These are phyloP conservation scores for Saitozyma sp. DNA, from an alignment of 768 basidiomycete genomes.

Conservation along the genomic window DNA sequence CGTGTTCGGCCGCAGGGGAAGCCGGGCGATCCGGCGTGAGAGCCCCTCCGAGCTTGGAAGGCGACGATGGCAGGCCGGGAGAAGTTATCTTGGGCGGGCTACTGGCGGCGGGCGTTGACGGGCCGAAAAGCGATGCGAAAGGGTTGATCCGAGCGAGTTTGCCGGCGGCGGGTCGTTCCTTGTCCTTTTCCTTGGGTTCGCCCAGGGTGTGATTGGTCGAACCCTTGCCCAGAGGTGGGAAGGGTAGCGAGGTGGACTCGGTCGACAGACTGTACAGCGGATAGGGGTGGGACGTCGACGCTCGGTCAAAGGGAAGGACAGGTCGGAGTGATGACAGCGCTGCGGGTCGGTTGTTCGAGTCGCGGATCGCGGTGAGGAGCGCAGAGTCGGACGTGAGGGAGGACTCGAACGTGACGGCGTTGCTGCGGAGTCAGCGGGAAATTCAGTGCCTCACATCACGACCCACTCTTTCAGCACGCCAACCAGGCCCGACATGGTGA, in stretches of 20 bases:
- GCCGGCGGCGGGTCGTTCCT: conserved; percentile 16
- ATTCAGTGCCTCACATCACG: conserved; percentile 5
- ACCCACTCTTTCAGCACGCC: conserved; percentile 67
- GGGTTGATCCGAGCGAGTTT: conserved; percentile 63
- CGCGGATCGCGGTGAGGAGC: conserved; percentile 30
- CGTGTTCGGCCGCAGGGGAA: conserved; percentile 21
- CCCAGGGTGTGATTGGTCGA: conserved; percentile 54
- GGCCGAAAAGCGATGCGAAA: conserved; percentile 77
- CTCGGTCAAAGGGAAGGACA: conserved; percentile 4
- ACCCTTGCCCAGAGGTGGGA: conserved; percentile 51
- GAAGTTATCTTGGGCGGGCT: not conserved
- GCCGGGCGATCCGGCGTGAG: conserved; percentile 15
- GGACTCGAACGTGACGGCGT: conserved; percentile 57
- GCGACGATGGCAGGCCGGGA: not conserved
- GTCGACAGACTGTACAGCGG: conserved; percentile 56
- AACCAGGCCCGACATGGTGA: conserved; percentile 81
- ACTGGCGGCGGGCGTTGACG: conserved; percentile 44
- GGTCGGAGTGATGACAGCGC: conserved; percentile 36
- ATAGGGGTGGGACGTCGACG: conserved; percentile 15
- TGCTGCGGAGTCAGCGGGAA: conserved; percentile 35
- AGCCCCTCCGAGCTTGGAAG: conserved; percentile 2
- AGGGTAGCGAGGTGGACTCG: conserved; percentile 51
- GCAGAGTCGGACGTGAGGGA: conserved; percentile 53
- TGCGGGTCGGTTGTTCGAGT: conserved; percentile 25
- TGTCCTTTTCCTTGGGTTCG: conserved; percentile 49